Percentiles rank a stretch among this genome's conserved stretches.
Evolutionary conservation across 2,329 filamentous ascomycete species (phyloP).

Genomic region (Hymenoscyphus occultus): DNA sequence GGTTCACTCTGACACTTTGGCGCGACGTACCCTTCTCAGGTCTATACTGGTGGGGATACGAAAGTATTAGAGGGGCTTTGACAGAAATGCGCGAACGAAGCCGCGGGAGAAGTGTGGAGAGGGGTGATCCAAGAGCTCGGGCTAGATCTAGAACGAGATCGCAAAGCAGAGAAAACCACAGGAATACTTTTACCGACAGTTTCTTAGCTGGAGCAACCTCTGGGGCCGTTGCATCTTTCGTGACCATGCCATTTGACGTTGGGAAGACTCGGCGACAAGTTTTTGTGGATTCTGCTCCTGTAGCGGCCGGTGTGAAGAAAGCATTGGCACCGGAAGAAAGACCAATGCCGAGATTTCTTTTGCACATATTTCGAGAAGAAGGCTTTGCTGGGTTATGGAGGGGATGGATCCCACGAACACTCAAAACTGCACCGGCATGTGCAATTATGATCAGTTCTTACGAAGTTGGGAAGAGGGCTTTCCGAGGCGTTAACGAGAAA

Average conservation of each 20-base stretch:
- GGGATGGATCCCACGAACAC: conserved; percentile 85
- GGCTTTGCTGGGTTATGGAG: conserved; percentile 79
- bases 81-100: conserved; percentile 62
- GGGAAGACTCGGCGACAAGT: conserved; percentile 95
- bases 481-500: conserved; percentile 68
- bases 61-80: conserved; percentile 70
- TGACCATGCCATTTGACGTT: conserved; percentile 95
- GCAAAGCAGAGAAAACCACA: conserved; percentile 66
- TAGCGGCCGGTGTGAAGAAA: conserved; percentile 37
- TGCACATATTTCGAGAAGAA: conserved; percentile 86
- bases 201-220: conserved; percentile 83
- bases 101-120: conserved; percentile 42
- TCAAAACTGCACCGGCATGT: conserved; percentile 94
- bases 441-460: conserved; percentile 99
- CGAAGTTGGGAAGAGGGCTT: conserved; percentile 89
- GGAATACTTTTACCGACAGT: conserved; percentile 79
- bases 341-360: conserved; percentile 78
- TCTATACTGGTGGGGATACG: conserved; percentile 98
- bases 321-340: conserved; percentile 64
- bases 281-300: conserved; percentile 53
- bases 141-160: conserved; percentile 48
- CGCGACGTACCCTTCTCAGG: conserved; percentile 95
- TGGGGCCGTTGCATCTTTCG: conserved; percentile 78
- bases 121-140: conserved; percentile 40
- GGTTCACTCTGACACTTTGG: conserved; percentile 88